Conservation (phyloP, 2,329 filamentous ascomycete genomes). For the Trichophyton mentagrophytes region DNA sequence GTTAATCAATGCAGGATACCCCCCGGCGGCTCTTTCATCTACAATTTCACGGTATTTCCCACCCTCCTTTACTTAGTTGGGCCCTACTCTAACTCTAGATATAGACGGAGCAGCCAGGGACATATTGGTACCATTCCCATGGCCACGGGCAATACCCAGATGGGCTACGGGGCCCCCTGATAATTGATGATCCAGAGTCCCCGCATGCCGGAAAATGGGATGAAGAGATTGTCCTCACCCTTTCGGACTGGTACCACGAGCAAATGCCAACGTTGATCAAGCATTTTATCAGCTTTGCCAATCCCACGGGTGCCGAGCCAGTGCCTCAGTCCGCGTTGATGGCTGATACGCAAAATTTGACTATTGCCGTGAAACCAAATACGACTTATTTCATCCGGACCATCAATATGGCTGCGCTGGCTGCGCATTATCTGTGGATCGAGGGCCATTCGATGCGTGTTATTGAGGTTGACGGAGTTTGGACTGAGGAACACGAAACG, state of each 20-base stretch:
- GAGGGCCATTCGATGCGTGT: conserved; percentile 17
- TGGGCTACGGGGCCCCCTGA: conserved; percentile 21
- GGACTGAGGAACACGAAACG: conserved; percentile 13
- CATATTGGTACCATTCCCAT: conserved; percentile 24
- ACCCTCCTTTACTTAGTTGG: background rate
- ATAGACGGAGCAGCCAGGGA: conserved; percentile 19
- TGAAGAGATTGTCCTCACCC: conserved; percentile 47
- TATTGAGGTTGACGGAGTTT: conserved; percentile 17
- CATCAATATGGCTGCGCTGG: conserved; percentile 55
- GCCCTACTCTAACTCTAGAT: conserved; percentile 12
- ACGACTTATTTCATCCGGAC: conserved; percentile 60
- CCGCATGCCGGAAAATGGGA: conserved; percentile 46
- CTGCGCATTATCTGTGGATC: conserved; percentile 10
- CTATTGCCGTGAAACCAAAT: conserved; percentile 46
- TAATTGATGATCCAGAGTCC: conserved; percentile 33
- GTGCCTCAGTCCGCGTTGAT: conserved; percentile 56
- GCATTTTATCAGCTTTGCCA: conserved; percentile 37
- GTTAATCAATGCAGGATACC: conserved; percentile 29
- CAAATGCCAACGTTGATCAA: conserved; percentile 37
- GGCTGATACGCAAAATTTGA: conserved; percentile 54
- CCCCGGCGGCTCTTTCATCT: conserved; percentile 23
- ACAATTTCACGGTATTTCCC: conserved; percentile 8
- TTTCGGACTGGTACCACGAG: conserved; percentile 59
- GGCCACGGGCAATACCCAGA: conserved; percentile 19
- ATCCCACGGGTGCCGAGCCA: conserved; percentile 46